A percentile compares a stretch with the other conserved stretches of the same genome.
Evolutionary conservation across 176 grass and related monocot genomes (phyloP).

Genomic region (Aegilops longissima): DNA sequence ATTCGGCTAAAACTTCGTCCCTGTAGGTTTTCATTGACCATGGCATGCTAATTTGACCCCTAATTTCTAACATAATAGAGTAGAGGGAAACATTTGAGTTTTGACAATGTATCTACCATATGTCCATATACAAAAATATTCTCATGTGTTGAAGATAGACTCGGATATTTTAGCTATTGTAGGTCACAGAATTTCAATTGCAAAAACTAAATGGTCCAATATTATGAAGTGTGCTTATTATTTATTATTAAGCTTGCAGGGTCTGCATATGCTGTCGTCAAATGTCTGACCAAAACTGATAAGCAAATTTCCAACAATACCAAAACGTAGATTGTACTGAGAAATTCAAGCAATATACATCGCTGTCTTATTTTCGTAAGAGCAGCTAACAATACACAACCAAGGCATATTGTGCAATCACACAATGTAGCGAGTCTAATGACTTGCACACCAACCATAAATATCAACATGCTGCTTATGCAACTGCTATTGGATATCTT

Average conservation of each 20-base stretch:
- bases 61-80: not conserved
- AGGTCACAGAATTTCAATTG: not conserved
- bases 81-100: not conserved
- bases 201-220: not conserved
- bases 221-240: constrained; percentile 2
- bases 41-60: not conserved
- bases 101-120: not conserved
- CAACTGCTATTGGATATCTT: not conserved
- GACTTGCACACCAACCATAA: not conserved
- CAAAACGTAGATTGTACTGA: not conserved
- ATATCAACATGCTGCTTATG: not conserved
- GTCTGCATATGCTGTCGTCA: not conserved
- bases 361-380: not conserved
- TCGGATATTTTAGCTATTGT: not conserved
- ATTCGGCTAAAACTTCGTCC: not conserved
- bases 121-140: not conserved
- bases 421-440: not conserved
- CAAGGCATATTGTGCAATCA: not conserved
- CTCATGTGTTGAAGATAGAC: not conserved
- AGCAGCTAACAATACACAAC: not conserved
- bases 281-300: not conserved
- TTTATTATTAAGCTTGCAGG: not conserved
- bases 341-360: constrained; percentile 5
- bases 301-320: not conserved
- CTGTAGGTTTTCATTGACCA: not conserved